Conservation (phyloP, 2,329 filamentous ascomycete species). For the Dryadomyces quercivorus region DNA sequence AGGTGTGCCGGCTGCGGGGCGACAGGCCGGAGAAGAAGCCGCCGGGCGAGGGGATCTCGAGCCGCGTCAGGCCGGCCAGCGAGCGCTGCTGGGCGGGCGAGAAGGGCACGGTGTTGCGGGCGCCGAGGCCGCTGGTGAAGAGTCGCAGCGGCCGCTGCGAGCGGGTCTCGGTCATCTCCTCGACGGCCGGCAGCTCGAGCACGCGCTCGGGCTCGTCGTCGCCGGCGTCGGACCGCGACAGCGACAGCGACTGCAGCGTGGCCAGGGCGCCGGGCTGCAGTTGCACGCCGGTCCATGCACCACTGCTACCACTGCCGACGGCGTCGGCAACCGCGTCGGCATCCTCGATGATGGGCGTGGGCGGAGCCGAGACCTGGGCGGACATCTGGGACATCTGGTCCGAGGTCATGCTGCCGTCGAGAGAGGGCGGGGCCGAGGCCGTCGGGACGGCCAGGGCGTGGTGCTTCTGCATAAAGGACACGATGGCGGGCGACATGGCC, state of each 20-base stretch:
- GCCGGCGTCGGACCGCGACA: constrained; percentile 42
- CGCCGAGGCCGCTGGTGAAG: constrained; percentile 27
- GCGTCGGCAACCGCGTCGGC: constrained; percentile 24
- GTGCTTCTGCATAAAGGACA: constrained; percentile 56
- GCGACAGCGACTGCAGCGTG: constrained; percentile 63
- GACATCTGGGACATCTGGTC: constrained; percentile 58
- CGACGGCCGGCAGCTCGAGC: constrained; percentile 32
- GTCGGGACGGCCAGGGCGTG: constrained; percentile 56
- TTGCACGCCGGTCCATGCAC: constrained; percentile 56
- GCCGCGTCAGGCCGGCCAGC: constrained; percentile 59
- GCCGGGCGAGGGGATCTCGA: constrained; percentile 84
- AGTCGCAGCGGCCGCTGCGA: constrained; percentile 38
- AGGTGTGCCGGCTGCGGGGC: constrained; percentile 64
- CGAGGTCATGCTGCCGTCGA: constrained; percentile 79
- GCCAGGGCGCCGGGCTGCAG: constrained; percentile 72
- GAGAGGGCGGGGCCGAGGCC: constrained; percentile 70
- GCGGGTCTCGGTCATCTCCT: constrained; percentile 35
- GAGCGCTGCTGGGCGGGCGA: constrained; percentile 43
- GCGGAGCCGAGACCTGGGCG: constrained; percentile 63
- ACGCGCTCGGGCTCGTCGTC: constrained; percentile 47
- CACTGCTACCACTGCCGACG: constrained; percentile 17
- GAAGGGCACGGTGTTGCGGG: constrained; percentile 19
- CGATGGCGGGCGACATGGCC: constrained; percentile 62
- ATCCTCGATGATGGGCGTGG: constrained; percentile 62
- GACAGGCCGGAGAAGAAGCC: constrained; percentile 85